phyloP scores from a whole-genome alignment of 352 stramenopile species.

The Globisporangium heterothallicum region DNA sequence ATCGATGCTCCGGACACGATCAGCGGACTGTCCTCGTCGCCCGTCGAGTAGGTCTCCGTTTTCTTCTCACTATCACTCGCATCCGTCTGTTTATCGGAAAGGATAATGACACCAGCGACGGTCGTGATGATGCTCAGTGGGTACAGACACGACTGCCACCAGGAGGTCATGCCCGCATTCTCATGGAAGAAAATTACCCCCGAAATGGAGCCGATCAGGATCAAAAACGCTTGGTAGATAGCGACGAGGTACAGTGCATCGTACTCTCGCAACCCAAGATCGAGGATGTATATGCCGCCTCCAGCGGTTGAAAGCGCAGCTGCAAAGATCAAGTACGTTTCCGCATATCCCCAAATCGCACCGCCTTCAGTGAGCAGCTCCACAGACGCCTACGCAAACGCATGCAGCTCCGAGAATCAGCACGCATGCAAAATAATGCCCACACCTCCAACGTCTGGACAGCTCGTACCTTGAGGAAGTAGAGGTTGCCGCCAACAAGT shows the following conservation, averaged over 20 bases:
- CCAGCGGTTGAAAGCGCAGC: constrained; percentile 59
- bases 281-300: constrained; percentile 75
- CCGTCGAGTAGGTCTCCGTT: constrained; percentile 26
- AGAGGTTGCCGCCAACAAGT: constrained; percentile 80
- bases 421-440: too few species aligned
- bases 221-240: constrained; percentile 83
- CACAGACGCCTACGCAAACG: constrained; percentile 53
- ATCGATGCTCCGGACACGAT: constrained; percentile 29
- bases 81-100: constrained; percentile 78
- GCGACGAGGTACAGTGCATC: constrained; percentile 83
- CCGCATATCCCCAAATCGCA: constrained; percentile 46
- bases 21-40: constrained; percentile 43
- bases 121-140: constrained; percentile 74
- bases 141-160: constrained; percentile 77
- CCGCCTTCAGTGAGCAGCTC: constrained; percentile 75
- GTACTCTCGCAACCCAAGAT: constrained; percentile 75
- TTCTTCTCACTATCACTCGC: constrained; percentile 34
- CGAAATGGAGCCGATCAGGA: constrained; percentile 79
- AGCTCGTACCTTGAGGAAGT: constrained; percentile 73
- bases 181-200: constrained; percentile 88
- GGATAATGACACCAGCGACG: constrained; percentile 68
- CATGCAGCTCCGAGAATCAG: background rate
- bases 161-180: constrained; percentile 74
- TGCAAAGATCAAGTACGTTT: constrained; percentile 75
- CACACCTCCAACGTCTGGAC: background rate